Evolutionary conservation across 2,329 filamentous ascomycete genomes (phyloP).

Genomic region (Penicillium sp.): DNA sequence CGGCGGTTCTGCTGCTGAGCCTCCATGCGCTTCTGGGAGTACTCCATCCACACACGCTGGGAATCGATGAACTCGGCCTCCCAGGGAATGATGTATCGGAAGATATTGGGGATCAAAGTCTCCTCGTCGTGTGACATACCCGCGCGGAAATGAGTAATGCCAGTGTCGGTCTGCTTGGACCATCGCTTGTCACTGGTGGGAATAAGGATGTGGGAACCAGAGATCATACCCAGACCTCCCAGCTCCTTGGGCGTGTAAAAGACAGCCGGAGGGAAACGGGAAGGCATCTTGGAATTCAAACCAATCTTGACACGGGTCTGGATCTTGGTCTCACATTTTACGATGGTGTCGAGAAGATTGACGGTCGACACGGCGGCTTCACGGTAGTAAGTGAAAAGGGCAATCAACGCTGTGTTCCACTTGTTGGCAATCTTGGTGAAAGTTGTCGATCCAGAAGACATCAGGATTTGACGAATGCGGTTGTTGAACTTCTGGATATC

Average conservation of each 20-base stretch:
- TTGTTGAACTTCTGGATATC: conserved; percentile 99
- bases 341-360: conserved; percentile 90
- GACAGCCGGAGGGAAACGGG: conserved; percentile 94
- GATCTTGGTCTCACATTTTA: conserved; percentile 99
- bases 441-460: conserved; percentile 98
- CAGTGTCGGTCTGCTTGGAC: conserved; percentile 97
- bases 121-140: conserved; percentile 99
- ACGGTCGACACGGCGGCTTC: conserved; percentile 97
- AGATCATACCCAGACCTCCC: conserved; percentile 98
- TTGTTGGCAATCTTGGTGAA: conserved; percentile 99
- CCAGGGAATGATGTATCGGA: conserved; percentile 99
- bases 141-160: conserved; percentile 93
- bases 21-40: conserved; percentile 95
- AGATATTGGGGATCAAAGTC: conserved; percentile 97
- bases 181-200: conserved; percentile 97
- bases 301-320: conserved; percentile 99
- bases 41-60: conserved; percentile 98
- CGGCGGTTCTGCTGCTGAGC: conserved; percentile 96
- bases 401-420: conserved; percentile 98
- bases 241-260: conserved; percentile 99
- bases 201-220: conserved; percentile 95
- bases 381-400: conserved; percentile 97
- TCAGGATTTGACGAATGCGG: conserved; percentile 94
- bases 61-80: conserved; percentile 99
- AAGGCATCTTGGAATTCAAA: conserved; percentile 98